Evolutionary conservation across 352 stramenopile species (phyloP).

Genomic region (Pythium vanterpoolii): DNA sequence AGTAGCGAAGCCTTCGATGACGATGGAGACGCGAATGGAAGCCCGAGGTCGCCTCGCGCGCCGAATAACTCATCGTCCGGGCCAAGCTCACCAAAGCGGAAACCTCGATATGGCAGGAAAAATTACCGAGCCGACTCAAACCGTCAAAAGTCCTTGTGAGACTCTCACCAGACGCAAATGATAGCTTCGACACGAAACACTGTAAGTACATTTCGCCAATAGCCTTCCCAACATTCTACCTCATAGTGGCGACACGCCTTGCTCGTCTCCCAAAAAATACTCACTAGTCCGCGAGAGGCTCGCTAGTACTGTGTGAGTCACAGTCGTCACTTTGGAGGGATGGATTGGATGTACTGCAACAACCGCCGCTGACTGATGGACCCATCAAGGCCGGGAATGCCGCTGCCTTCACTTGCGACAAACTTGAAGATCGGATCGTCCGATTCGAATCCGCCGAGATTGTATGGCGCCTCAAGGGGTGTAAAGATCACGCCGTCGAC

Average conservation of each 20-base stretch:
- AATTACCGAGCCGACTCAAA: conserved; percentile 69
- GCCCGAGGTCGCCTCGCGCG: conserved; percentile 21
- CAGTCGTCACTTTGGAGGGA: conserved; percentile 47
- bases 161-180: background rate
- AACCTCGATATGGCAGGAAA: conserved; percentile 64
- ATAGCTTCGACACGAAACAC: conserved; percentile 13
- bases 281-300: conserved; percentile 1
- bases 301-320: background rate
- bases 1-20: background rate
- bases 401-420: conserved; percentile 77
- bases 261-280: conserved; percentile 5
- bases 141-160: conserved; percentile 49
- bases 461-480: conserved; percentile 78
- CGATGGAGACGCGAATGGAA: conserved; percentile 6
- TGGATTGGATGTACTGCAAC: conserved; percentile 77
- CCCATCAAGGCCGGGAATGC: conserved; percentile 77
- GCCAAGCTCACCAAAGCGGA: conserved; percentile 44
- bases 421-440: conserved; percentile 89
- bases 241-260: conserved; percentile 11
- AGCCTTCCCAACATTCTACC: conserved; percentile 1
- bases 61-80: conserved; percentile 3
- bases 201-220: conserved; percentile 21
- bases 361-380: conserved; percentile 77
- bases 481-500: conserved; percentile 88
- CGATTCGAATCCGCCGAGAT: conserved; percentile 79